A percentile compares a stretch with the other conserved stretches of the same genome.
Conservation (phyloP, 768 basidiomycete species). For the Naganishia onofrii region DNA sequence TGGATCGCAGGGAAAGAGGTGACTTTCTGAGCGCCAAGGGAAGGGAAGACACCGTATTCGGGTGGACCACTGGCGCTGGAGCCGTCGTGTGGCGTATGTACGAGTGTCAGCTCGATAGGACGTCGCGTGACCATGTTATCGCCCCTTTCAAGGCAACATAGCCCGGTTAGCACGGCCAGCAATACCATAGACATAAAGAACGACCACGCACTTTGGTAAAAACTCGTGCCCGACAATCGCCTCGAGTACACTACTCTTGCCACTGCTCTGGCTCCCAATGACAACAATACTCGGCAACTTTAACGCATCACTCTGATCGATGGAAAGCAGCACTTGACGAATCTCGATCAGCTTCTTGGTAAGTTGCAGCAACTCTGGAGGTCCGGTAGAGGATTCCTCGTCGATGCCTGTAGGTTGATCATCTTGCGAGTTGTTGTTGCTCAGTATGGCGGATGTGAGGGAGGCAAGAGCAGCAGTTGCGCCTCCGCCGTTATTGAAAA, state of each 20-base stretch:
- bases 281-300: conserved; percentile 97
- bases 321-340: conserved; percentile 85
- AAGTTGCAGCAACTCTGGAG: conserved; percentile 79
- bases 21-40: conserved; percentile 68
- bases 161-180: not conserved
- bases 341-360: conserved; percentile 96
- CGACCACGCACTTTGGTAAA: conserved; percentile 78
- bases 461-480: conserved; percentile 40
- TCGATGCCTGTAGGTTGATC: conserved; percentile 31
- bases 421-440: conserved; percentile 40
- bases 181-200: not conserved
- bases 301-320: conserved; percentile 90
- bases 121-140: conserved; percentile 99
- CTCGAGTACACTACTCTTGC: conserved; percentile 96
- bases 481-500: conserved; percentile 30
- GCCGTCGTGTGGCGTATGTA: conserved; percentile 72
- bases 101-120: conserved; percentile 94
- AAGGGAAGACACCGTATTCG: conserved; percentile 94
- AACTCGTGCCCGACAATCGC: conserved; percentile 98
- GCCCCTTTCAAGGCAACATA: conserved; percentile 61
- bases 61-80: conserved; percentile 56
- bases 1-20: conserved; percentile 89
- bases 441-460: conserved; percentile 38
- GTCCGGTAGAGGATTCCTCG: conserved; percentile 54
- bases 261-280: conserved; percentile 95